These are phyloP conservation scores for Alternaria metachromatica DNA, from an alignment of 2,329 filamentous ascomycete species.

Conservation along the genomic window DNA sequence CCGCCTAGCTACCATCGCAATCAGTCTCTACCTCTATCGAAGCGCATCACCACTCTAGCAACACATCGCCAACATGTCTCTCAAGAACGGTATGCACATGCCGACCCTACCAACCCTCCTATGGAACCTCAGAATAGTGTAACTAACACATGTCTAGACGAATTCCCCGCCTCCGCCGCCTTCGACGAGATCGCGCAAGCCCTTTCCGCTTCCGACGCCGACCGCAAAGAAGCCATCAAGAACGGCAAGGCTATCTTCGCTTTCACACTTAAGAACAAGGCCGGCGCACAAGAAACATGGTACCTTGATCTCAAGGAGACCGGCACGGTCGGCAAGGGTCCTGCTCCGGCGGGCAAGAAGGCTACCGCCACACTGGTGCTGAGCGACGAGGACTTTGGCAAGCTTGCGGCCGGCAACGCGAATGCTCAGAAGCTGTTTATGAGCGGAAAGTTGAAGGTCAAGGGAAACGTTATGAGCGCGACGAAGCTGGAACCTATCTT, in stretches of 20 bases:
- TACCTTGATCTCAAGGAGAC: slow-evolving; percentile 94
- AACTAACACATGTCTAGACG: slow-evolving; percentile 42
- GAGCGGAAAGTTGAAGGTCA: slow-evolving; percentile 98
- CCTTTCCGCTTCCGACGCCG: slow-evolving; percentile 71
- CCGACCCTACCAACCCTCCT: neutral
- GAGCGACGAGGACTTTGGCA: slow-evolving; percentile 84
- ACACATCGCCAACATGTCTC: slow-evolving; percentile 37
- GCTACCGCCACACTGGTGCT: slow-evolving; percentile 86
- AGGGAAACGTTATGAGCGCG: slow-evolving; percentile 98
- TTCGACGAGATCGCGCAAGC: slow-evolving; percentile 86
- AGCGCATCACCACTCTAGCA: neutral
- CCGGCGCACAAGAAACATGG: slow-evolving; percentile 84
- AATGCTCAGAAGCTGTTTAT: slow-evolving; percentile 97
- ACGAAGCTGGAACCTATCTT: slow-evolving; percentile 90
- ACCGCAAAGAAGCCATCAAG: slow-evolving; percentile 87
- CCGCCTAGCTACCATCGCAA: neutral
- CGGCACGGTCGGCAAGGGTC: slow-evolving; percentile 80
- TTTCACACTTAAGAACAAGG: slow-evolving; percentile 89
- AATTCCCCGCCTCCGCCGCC: slow-evolving; percentile 87
- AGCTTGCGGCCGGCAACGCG: slow-evolving; percentile 83
- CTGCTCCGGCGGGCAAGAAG: slow-evolving; percentile 72
- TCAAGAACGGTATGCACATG: slow-evolving; percentile 33
- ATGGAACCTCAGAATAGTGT: neutral
- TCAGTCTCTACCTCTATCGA: neutral
- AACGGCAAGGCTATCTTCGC: slow-evolving; percentile 87